Percentiles rank a stretch among this genome's conserved stretches.
Evolutionary conservation across 73 alveolate genomes (phyloP).

Genomic region (Paraurostyla sp.): DNA sequence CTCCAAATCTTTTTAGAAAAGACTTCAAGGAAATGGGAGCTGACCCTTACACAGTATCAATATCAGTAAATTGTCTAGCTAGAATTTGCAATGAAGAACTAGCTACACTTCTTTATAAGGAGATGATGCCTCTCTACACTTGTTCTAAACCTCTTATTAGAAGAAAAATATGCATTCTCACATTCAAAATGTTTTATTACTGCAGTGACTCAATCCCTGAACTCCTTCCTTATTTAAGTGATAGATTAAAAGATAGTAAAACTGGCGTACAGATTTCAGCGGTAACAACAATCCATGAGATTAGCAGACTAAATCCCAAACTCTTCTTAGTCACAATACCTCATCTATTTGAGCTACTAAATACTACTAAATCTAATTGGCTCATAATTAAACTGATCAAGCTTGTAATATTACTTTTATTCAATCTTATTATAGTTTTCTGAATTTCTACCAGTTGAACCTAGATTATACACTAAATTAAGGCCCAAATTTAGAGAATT

Average conservation of each 20-base stretch:
- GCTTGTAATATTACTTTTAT: conserved; percentile 10
- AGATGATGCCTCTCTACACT: conserved; percentile 70
- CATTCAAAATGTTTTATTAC: conserved; percentile 64
- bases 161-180: conserved; percentile 65
- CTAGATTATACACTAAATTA: conserved; percentile 61
- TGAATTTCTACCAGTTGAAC: conserved; percentile 73
- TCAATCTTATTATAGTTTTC: conserved; percentile 31
- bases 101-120: conserved; percentile 54
- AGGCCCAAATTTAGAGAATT: conserved; percentile 64
- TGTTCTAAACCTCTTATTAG: conserved; percentile 67
- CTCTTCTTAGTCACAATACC: conserved; percentile 73
- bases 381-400: conserved; percentile 68
- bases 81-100: conserved; percentile 65
- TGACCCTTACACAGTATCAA: conserved; percentile 54
- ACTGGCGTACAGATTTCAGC: conserved; percentile 74
- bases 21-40: conserved; percentile 60
- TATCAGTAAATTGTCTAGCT: conserved; percentile 64
- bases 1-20: conserved; percentile 66
- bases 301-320: conserved; percentile 71
- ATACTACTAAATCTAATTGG: conserved; percentile 73
- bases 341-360: conserved; percentile 53
- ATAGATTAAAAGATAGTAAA: conserved; percentile 65
- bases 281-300: conserved; percentile 72
- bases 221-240: conserved; percentile 60
- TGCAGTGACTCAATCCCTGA: conserved; percentile 65